Base-by-base conservation (phyloP, 1,284 basidiomycete genomes). In the Volvariella surrecta region DNA sequence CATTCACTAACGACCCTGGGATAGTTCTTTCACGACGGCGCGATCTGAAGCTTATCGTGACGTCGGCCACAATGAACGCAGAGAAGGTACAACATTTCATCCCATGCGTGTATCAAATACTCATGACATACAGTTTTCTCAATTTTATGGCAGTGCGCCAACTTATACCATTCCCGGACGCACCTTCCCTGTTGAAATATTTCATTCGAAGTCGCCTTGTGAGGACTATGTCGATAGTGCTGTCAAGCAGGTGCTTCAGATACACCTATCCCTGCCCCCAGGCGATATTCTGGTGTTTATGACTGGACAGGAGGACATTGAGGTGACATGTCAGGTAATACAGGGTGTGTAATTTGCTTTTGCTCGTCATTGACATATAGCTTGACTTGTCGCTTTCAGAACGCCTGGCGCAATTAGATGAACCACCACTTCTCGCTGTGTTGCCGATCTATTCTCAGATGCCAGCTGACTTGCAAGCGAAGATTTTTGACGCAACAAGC, bases 301-400 rank as follows among this genome's bases (percentile, higher is more conserved):
- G 95, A 99, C 96, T 19, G 96, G 96, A 44, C 96, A 99, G 64
- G 96, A 99, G 64, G 96, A 99, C 60, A 99, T 99, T 50, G 92
- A 98, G 61, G 74, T 91, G 32, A 96, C 92, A 1, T 96, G 92
- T 58, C 83, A 89, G 54, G 92, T 96, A 20, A 71, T 96, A 11
- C 78, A 85, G 61, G 89, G 90, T 90, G 47, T 42, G 72, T 55
- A 30, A 19, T 39, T 18, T 17, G 21, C 34, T 28, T 22, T 35
- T 15, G 11, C 17, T 32, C 32, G 37, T 19, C n/a, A 15, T 24
- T 20, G 48, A 8, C 40, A 45, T 28, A 39, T 31, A 48, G n/a
- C 24, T 44, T 49, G 11, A 47, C 21, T 49, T 43, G 45, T 40
- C 43, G 11, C 31, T 44, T 35, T 4, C 58, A 89, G 95, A 99